phyloP scores from a whole-genome alignment of 2,329 filamentous ascomycete species.

The Cordyceps militaris region DNA sequence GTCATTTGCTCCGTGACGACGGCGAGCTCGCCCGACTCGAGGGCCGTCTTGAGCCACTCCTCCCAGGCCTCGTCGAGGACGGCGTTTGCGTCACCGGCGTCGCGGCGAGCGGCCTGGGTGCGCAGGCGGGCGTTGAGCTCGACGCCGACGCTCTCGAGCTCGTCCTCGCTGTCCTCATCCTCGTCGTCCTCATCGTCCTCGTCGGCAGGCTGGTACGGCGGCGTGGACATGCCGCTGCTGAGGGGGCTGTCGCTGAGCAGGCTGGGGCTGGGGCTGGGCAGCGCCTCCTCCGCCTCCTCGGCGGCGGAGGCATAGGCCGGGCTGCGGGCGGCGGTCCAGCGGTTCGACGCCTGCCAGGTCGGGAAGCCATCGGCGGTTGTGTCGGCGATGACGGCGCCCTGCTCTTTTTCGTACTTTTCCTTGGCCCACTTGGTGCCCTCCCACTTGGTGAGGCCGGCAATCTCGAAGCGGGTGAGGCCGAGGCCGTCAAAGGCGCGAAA shows the following conservation, averaged over 20 bases:
- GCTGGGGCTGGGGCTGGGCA: not conserved
- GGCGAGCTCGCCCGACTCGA: constrained; percentile 53
- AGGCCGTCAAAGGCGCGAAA: constrained; percentile 70
- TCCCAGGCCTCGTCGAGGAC: constrained; percentile 67
- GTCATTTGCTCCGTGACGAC: constrained; percentile 38
- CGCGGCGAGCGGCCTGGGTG: constrained; percentile 55
- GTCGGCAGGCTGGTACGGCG: constrained; percentile 9
- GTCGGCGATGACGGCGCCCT: constrained; percentile 61
- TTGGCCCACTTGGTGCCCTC: constrained; percentile 79
- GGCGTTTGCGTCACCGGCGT: constrained; percentile 50
- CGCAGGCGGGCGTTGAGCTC: constrained; percentile 58
- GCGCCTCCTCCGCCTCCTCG: too few relatives aligned
- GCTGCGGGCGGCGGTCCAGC: not conserved
- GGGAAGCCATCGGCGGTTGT: constrained; percentile 63
- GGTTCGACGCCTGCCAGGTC: constrained; percentile 43
- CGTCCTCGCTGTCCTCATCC: constrained; percentile 23
- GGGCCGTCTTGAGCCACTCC: constrained; percentile 64
- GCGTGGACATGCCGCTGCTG: constrained; percentile 7
- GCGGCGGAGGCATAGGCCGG: not conserved
- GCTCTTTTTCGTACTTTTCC: constrained; percentile 70
- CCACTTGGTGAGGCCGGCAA: constrained; percentile 68
- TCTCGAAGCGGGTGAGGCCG: constrained; percentile 61
- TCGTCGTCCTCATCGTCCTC: constrained; percentile 22
- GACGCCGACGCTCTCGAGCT: constrained; percentile 49
- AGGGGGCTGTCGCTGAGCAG: constrained; percentile 4